Base-by-base conservation (phyloP, 345 rosid species). In the Brassica carinata region DNA sequence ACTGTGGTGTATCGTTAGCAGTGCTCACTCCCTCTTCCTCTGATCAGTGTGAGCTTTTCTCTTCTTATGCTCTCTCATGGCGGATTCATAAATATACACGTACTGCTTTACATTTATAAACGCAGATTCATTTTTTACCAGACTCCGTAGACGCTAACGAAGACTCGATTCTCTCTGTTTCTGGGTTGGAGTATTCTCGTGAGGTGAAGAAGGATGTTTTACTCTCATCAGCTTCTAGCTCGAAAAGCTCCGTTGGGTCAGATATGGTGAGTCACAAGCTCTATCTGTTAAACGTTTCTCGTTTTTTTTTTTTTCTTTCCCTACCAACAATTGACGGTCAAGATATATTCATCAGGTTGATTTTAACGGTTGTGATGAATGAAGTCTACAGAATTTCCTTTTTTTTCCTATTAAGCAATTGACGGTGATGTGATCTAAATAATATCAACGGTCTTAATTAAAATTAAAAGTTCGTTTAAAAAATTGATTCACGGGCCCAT, bases 241-340 rank as follows among this genome's bases (percentile, higher is more conserved):
- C 91, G 97, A n/a, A 95, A 95, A 84, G 96, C 94, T 61, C 92
- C 98, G n/a, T 87, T 95, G 8, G 97, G 99, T 34, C 97, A 95
- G 87, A 93, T 95, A 76, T 92, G 98, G 98, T 94, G 83, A 84
- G 84, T 26, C 58, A 1, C 53, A 4, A 29, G 2, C 8, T 59
- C 7, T 59, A 18, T 29, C 43, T 51, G 26, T 27, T 31, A n/a
- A 70, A 43, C 45, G 19, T 30, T 33, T 58, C n/a, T 4, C 55
- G 38, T 36, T 48, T 14, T 14, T 14, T 48, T n/a, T 23, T 23
- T 23, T 23, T 23, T 23, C 1, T 23, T 23, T 23, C 26, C 26
- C 23, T 19, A 19, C 23, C 26, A 23, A 23, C 26, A 23, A 23
- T 23, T 23, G 26, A 23, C 26, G 26, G 26, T 23, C 26, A 23